Base-by-base conservation (phyloP, 305 asterid genomes). In the Solanum hybrid region DNA sequence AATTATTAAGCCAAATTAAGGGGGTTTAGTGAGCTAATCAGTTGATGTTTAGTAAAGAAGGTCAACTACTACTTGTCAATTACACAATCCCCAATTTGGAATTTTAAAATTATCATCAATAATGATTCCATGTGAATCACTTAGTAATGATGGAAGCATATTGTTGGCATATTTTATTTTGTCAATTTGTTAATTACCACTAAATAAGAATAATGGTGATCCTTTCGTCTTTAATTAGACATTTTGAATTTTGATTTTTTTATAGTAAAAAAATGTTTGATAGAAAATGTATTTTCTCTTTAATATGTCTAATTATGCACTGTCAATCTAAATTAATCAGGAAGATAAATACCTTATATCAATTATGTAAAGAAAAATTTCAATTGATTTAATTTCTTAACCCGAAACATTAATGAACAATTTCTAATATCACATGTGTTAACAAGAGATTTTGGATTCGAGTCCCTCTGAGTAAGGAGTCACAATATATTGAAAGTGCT, bases 21-120 rank as follows among this genome's bases (percentile, higher is more conserved):
- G 10, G 45, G 61, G 33, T 22, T 80, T 80, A 80, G 86, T 37
- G 24, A 80, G 31, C 85, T 80, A 80, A 36, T 80, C 34, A 38
- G 86, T 10, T 38, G 33, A 38, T 80, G 33, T 37, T 80, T 7
- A 8, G 2, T 3, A 24, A 41, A 27, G 11, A 29, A 51, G 2
- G 88, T 84, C 88, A 84, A 51, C 88, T 51, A 29, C 76, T 37
- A 84, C 39, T 29, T 84, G 6, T 84, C 31, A 22, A 84, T 84
- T 84, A 29, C 88, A 84, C 76, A 45, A 84, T 84, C 61, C 39
- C 88, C 88, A 84, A 84, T 84, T 82, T 45, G 7, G 88, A 51
- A 84, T 83, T 83, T 83, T 27, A 45, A 45, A 9, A 45, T 45
- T 20, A 14, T 36, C 38, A 29, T 45, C 9, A 15, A 84, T 45